Evolutionary conservation across 495 filamentous ascomycete species (phyloP).

Genomic region (Xylaria acuta): DNA sequence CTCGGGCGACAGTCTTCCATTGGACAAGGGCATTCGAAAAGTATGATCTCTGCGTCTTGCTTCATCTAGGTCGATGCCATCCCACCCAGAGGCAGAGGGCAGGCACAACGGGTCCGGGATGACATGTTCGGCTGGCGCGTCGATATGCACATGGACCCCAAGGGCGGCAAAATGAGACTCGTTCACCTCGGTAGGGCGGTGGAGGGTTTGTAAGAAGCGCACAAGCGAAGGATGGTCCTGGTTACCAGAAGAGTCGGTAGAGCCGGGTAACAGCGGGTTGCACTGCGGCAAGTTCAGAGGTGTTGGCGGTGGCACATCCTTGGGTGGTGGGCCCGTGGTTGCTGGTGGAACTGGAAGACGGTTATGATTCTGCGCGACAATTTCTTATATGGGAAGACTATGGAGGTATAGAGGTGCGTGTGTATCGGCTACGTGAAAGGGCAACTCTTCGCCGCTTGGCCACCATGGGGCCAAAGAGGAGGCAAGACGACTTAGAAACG

Average conservation of each 20-base stretch:
- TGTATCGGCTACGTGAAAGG: background rate
- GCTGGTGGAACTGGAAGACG: conserved; percentile 41
- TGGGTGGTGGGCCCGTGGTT: conserved; percentile 43
- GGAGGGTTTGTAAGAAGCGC: conserved; percentile 51
- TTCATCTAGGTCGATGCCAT: conserved; percentile 50
- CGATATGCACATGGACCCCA: conserved; percentile 53
- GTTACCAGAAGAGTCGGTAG: conserved; percentile 15
- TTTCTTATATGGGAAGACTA: background rate
- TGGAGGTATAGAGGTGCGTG: background rate
- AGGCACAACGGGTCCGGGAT: conserved; percentile 56
- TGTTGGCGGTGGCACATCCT: conserved; percentile 60
- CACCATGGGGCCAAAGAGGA: background rate
- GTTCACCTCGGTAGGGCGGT: conserved; percentile 54
- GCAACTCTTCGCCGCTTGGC: background rate
- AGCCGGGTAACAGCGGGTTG: conserved; percentile 40
- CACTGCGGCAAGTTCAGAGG: conserved; percentile 57
- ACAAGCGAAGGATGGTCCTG: conserved; percentile 44
- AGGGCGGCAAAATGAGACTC: conserved; percentile 57
- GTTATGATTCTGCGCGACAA: conserved; percentile 30
- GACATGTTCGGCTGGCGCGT: conserved; percentile 50
- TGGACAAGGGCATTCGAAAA: conserved; percentile 51
- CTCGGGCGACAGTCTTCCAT: conserved; percentile 56
- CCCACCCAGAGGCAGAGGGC: conserved; percentile 55
- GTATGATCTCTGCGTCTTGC: conserved; percentile 49
- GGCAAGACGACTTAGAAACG: background rate